These are phyloP conservation scores for Vitellaria paradoxa DNA, from an alignment of 179 eudicot species.

Conservation along the genomic window DNA sequence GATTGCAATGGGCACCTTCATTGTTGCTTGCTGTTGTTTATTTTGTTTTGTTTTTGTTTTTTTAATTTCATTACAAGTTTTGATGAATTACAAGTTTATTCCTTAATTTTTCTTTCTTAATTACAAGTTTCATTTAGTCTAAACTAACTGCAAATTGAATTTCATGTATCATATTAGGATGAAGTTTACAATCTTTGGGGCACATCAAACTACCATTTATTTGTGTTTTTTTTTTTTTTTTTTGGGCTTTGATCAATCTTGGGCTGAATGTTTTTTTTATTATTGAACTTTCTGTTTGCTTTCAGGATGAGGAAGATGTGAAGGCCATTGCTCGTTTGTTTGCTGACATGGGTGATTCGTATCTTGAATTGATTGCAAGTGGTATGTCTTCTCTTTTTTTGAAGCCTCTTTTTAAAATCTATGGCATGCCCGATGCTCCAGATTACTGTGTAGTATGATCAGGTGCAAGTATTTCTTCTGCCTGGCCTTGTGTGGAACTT, in stretches of 20 bases:
- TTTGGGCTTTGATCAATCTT: background rate
- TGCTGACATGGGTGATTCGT: slow-evolving; percentile 99
- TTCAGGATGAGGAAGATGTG: slow-evolving; percentile 98
- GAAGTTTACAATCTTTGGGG: too few relatives aligned
- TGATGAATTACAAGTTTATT: background rate
- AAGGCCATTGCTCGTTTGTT: slow-evolving; percentile 98
- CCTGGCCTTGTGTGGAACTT: background rate
- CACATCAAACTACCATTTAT: too few relatives aligned
- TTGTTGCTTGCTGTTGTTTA: too few relatives aligned
- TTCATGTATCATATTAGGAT: too few relatives aligned
- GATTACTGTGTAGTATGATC: background rate
- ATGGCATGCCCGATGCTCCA: background rate
- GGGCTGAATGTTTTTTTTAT: background rate
- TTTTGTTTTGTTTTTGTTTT: too few relatives aligned
- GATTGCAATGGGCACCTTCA: too few relatives aligned
- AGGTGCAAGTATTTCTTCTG: background rate
- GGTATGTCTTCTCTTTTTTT: slow-evolving; percentile 44
- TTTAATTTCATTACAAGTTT: too few relatives aligned
- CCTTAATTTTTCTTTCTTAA: background rate
- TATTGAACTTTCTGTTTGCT: background rate
- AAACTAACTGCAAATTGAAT: too few relatives aligned
- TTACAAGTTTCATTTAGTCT: too few relatives aligned
- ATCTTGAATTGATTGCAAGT: slow-evolving; percentile 89
- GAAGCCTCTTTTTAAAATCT: slow-evolving; percentile 14
- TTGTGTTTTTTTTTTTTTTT: too few relatives aligned